Conservation (phyloP, 2,329 filamentous ascomycete genomes). For the Dothideomycetidae sp. region DNA sequence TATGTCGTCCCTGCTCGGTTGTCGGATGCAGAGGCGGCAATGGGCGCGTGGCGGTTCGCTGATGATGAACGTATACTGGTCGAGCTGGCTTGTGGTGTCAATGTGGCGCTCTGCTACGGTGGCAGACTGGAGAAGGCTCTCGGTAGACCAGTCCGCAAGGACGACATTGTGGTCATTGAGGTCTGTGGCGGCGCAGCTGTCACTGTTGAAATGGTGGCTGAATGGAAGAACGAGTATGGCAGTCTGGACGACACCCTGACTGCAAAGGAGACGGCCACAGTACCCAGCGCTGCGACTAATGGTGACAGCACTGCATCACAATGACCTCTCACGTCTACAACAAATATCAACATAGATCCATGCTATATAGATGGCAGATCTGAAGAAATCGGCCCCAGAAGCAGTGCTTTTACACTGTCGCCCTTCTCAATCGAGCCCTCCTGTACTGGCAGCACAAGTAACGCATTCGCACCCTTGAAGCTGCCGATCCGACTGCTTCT, state of each 20-base stretch:
- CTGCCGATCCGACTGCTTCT: slow-evolving; percentile 82
- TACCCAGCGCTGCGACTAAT: slow-evolving; percentile 11
- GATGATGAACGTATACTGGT: slow-evolving; percentile 73
- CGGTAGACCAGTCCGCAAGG: slow-evolving; percentile 47
- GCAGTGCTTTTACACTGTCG: slow-evolving; percentile 56
- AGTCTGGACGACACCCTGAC: slow-evolving; percentile 13
- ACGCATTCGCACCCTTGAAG: slow-evolving; percentile 72
- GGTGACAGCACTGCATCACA: too few relatives aligned
- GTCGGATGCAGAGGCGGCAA: slow-evolving; percentile 62
- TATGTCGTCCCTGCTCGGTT: slow-evolving; percentile 49
- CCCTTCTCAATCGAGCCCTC: slow-evolving; percentile 51
- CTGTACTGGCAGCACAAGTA: slow-evolving; percentile 45
- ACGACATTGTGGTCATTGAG: slow-evolving; percentile 65
- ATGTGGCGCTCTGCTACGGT: slow-evolving; percentile 54
- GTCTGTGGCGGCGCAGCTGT: slow-evolving; percentile 58
- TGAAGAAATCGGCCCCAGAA: slow-evolving; percentile 53
- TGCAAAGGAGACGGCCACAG: slow-evolving; percentile 5
- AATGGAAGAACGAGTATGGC: slow-evolving; percentile 32
- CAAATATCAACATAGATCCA: too few relatives aligned
- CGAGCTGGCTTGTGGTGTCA: slow-evolving; percentile 74
- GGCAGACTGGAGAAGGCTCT: slow-evolving; percentile 44
- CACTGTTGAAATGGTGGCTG: slow-evolving; percentile 35
- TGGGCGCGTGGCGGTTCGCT: slow-evolving; percentile 60
- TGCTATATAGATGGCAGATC: too few relatives aligned
- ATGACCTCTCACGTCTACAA: too few relatives aligned